A percentile compares a stretch with the other conserved stretches of the same genome.
Conservation (phyloP, 441 rosid genomes). For the Erodium texanum region DNA sequence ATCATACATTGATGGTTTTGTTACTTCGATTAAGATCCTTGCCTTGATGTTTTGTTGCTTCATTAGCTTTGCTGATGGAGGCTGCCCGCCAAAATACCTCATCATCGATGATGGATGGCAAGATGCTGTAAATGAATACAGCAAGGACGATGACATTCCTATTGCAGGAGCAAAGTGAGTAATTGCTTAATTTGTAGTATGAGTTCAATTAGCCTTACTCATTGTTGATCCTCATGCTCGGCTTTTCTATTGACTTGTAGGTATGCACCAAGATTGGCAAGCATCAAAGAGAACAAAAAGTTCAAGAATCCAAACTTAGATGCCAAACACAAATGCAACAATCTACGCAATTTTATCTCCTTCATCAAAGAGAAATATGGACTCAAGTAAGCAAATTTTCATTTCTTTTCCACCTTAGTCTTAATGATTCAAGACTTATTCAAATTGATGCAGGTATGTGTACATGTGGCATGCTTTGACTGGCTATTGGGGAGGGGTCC, state of each 20-base stretch:
- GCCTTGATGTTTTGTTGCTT: neutral
- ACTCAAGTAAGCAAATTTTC: neutral
- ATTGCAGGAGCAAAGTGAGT: neutral
- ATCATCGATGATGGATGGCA: conserved; percentile 21
- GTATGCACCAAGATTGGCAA: conserved; percentile 10
- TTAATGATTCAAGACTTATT: neutral
- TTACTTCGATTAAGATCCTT: neutral
- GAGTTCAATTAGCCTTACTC: neutral
- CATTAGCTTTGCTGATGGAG: conserved; percentile 11
- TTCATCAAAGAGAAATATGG: conserved; percentile 15
- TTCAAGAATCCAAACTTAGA: neutral
- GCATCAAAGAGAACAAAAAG: conserved; percentile 12
- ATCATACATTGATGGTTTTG: neutral
- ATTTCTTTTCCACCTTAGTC: too few species aligned
- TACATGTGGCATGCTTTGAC: conserved; percentile 71
- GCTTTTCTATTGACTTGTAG: neutral
- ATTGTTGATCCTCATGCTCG: neutral
- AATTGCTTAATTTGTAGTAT: neutral
- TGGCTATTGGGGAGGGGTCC: conserved; percentile 67
- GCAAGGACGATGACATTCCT: neutral
- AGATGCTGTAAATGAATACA: conserved; percentile 2
- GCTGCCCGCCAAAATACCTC: conserved; percentile 13
- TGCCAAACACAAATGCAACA: neutral
- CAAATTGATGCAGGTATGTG: conserved; percentile 30
- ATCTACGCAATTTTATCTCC: conserved; percentile 4